phyloP scores from a whole-genome alignment of 805 yeast species.

The Candida verbasci region DNA sequence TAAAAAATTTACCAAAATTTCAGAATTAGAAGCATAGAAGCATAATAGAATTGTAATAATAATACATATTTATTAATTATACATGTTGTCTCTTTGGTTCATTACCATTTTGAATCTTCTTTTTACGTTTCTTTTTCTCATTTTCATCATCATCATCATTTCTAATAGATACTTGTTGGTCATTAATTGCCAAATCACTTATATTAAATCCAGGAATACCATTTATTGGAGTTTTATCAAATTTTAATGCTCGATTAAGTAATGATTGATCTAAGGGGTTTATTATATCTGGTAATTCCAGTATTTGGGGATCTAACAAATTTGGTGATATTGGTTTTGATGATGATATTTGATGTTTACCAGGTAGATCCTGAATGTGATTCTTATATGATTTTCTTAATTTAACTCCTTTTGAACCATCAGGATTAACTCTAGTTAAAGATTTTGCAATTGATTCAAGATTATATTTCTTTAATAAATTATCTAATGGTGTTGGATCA shows the following conservation, averaged over 20 bases:
- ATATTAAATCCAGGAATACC: conserved; percentile 79
- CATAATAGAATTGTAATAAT: too few species aligned
- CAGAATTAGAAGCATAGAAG: conserved; percentile 1
- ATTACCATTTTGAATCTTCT: conserved; percentile 29
- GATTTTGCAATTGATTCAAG: conserved; percentile 66
- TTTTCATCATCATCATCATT: conserved; percentile 38
- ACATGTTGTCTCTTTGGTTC: conserved; percentile 36
- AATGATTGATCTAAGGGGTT: conserved; percentile 47
- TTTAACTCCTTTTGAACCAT: conserved; percentile 88
- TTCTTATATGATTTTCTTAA: conserved; percentile 92
- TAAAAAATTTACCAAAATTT: conserved; percentile 16
- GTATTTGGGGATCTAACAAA: conserved; percentile 34
- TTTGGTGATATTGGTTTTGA: conserved; percentile 31
- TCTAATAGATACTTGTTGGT: conserved; percentile 36
- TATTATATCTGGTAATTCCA: conserved; percentile 41
- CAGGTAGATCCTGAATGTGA: conserved; percentile 83
- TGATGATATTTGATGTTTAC: conserved; percentile 55
- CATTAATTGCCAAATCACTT: conserved; percentile 59
- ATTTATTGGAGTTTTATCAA: conserved; percentile 60
- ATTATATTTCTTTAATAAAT: conserved; percentile 66
- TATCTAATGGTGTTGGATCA: conserved; percentile 67
- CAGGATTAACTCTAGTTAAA: conserved; percentile 81
- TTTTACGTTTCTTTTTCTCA: conserved; percentile 34
- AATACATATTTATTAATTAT: conserved; percentile 8
- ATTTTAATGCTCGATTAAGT: conserved; percentile 47